phyloP scores from a whole-genome alignment of 1,139 yeast species.

The Lodderomyces pseudojiufengensis region DNA sequence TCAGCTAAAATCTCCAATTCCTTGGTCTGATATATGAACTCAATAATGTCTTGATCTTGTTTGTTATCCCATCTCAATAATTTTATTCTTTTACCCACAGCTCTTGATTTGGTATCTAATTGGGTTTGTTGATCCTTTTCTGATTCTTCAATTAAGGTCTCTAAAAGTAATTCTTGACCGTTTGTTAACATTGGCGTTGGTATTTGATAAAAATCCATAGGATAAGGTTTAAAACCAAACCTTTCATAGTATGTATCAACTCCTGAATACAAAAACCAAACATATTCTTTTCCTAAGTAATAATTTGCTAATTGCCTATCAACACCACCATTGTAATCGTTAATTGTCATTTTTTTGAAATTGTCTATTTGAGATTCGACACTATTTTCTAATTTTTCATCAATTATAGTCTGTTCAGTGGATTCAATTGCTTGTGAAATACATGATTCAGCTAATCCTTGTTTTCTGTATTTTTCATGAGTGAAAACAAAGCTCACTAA shows the following conservation, averaged over 20 bases:
- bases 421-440: constrained; percentile 27
- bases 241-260: constrained; percentile 30
- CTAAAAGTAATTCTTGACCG: constrained; percentile 20
- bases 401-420: constrained; percentile 30
- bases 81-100: constrained; percentile 30
- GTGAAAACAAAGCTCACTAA: constrained; percentile 30
- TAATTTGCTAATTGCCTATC: constrained; percentile 33
- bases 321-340: constrained; percentile 22
- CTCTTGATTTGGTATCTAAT: constrained; percentile 3
- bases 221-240: constrained; percentile 39
- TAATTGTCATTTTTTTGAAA: constrained; percentile 31
- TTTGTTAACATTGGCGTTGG: constrained; percentile 24
- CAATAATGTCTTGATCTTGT: constrained; percentile 31
- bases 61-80: constrained; percentile 23
- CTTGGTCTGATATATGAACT: constrained; percentile 30
- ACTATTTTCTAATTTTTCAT: constrained; percentile 22
- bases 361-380: constrained; percentile 22
- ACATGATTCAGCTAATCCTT: constrained; percentile 31
- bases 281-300: constrained; percentile 34
- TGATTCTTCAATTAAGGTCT: constrained; percentile 18
- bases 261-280: constrained; percentile 40
- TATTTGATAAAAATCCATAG: constrained; percentile 33
- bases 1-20: constrained; percentile 39
- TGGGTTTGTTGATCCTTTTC: constrained; percentile 8
- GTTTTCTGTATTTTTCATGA: constrained; percentile 22